Percentiles rank a stretch among this genome's conserved stretches.
These are phyloP conservation scores for Dendrothele bispora DNA, from an alignment of 768 basidiomycete genomes.

Conservation along the genomic window DNA sequence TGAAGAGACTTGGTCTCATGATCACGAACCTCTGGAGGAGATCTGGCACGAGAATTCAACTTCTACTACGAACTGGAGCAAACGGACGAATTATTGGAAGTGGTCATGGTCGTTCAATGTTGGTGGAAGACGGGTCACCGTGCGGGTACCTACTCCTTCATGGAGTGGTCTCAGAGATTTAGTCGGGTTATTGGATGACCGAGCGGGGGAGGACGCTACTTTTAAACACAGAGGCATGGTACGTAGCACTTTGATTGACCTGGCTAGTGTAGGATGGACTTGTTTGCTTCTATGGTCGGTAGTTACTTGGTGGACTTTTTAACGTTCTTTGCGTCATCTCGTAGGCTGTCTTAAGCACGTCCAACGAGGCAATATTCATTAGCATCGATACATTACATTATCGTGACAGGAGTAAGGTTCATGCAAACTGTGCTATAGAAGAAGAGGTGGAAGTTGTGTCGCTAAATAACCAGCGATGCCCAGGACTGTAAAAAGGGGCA, in stretches of 20 bases:
- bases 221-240: constrained; percentile 28
- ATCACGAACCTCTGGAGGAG: constrained; percentile 23
- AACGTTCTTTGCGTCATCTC: not conserved
- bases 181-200: constrained; percentile 11
- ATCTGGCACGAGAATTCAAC: too few species aligned
- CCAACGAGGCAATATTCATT: constrained; percentile 12
- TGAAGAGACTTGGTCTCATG: constrained; percentile 36
- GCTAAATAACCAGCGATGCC: constrained; percentile 16
- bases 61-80: too few species aligned
- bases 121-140: constrained; percentile 50
- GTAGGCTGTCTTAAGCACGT: not conserved
- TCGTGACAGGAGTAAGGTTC: not conserved
- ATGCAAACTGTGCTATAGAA: too few species aligned
- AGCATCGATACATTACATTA: constrained; percentile 4
- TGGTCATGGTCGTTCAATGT: constrained; percentile 59
- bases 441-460: constrained; percentile 17
- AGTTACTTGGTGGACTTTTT: constrained; percentile 37
- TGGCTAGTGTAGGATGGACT: constrained; percentile 36
- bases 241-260: constrained; percentile 38
- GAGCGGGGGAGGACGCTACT: constrained; percentile 12
- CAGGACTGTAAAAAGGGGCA: constrained; percentile 10
- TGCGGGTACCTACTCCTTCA: constrained; percentile 37
- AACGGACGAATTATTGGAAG: constrained; percentile 29
- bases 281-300: constrained; percentile 33
- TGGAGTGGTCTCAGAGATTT: constrained; percentile 21